phyloP scores from a whole-genome alignment of 345 rosid genomes.

The Acer campestre region DNA sequence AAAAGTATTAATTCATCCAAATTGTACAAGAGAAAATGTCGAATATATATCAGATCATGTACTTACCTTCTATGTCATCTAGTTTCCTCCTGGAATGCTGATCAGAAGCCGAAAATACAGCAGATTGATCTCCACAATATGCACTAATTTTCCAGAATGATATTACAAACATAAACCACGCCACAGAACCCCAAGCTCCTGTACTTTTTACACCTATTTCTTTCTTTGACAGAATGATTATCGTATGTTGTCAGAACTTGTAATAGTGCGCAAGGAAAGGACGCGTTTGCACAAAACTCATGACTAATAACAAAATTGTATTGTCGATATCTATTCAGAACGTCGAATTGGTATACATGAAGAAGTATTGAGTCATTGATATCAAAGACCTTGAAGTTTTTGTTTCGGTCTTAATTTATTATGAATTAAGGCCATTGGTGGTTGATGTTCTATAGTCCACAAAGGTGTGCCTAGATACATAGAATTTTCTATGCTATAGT shows the following conservation, averaged over 20 bases:
- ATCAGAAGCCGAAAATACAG: background rate
- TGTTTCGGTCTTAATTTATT: background rate
- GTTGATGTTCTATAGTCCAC: background rate
- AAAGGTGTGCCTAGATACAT: background rate
- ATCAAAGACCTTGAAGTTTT: background rate
- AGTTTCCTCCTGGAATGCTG: constrained; percentile 12
- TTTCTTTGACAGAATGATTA: background rate
- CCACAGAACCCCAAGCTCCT: background rate
- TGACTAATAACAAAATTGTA: too few relatives aligned
- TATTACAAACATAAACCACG: background rate
- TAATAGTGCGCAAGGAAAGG: background rate
- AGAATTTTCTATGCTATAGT: background rate
- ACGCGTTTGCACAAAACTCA: background rate
- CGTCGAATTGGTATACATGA: background rate
- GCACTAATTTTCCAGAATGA: background rate
- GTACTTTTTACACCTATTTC: background rate
- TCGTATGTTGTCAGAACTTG: background rate
- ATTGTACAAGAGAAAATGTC: background rate
- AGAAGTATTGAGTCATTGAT: background rate
- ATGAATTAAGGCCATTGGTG: background rate
- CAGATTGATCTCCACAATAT: background rate
- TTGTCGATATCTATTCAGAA: too few relatives aligned
- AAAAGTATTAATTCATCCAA: background rate
- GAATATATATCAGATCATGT: background rate
- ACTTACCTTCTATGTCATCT: constrained; percentile 12